A percentile compares a stretch with the other conserved stretches of the same genome.
Evolutionary conservation across 805 yeast genomes (phyloP).

Genomic region (Candida jianshihensis): DNA sequence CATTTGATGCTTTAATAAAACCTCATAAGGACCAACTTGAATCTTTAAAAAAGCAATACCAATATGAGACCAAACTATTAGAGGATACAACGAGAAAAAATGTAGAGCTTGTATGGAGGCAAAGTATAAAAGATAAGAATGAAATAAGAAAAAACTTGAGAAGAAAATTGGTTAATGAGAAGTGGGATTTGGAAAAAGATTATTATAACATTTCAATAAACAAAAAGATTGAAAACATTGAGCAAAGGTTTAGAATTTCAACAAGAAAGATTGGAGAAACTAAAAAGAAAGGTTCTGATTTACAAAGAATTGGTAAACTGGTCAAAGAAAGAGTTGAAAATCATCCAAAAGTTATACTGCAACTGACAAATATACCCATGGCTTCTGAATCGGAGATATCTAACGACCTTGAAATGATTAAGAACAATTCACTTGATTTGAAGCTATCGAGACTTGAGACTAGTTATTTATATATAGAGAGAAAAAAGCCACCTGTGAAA

Average conservation of each 20-base stretch:
- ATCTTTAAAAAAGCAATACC: conserved; percentile 10
- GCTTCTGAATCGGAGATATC: conserved; percentile 13
- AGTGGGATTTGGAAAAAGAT: conserved; percentile 10
- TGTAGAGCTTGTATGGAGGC: conserved; percentile 18
- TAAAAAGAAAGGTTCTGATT: conserved; percentile 9
- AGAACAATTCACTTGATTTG: neutral
- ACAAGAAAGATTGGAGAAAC: conserved; percentile 16
- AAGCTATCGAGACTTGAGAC: conserved; percentile 3
- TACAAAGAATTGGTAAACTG: conserved; percentile 9
- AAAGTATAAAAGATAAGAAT: conserved; percentile 12
- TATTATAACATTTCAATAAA: conserved; percentile 9
- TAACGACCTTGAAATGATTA: conserved; percentile 11
- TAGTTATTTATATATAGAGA: conserved; percentile 9
- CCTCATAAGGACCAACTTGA: conserved; percentile 11
- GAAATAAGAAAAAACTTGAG: conserved; percentile 9
- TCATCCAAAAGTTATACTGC: neutral
- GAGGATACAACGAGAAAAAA: conserved; percentile 12
- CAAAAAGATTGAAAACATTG: conserved; percentile 3
- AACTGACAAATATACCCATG: conserved; percentile 5
- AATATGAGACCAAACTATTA: conserved; percentile 14
- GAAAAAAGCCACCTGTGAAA: neutral
- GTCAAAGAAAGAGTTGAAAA: conserved; percentile 4
- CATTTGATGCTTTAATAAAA: conserved; percentile 13
- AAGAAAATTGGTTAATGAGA: neutral
- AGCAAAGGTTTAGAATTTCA: conserved; percentile 12